Percentiles rank a stretch among this genome's conserved stretches.
These are phyloP conservation scores for Diversispora eburnea DNA, from an alignment of 192 early-diverging fungal genomes.

Conservation along the genomic window DNA sequence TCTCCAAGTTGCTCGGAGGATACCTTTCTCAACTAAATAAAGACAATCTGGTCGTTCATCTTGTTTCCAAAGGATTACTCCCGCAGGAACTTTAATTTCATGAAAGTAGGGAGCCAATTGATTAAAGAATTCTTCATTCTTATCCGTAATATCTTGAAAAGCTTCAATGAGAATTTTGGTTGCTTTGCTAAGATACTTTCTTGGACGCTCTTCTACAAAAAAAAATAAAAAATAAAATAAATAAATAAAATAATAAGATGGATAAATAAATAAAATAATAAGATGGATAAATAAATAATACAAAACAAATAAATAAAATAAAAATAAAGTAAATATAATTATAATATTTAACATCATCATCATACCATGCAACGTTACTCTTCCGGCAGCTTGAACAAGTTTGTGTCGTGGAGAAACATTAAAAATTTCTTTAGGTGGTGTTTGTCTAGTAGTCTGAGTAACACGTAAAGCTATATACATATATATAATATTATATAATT, in stretches of 20 bases:
- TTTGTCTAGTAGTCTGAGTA: background rate
- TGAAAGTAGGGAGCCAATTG: constrained; percentile 64
- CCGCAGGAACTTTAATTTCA: constrained; percentile 48
- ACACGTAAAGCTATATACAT: background rate
- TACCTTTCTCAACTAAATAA: constrained; percentile 75
- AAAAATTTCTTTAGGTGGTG: constrained; percentile 21
- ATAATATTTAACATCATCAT: background rate
- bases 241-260: background rate
- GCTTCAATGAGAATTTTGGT: constrained; percentile 57
- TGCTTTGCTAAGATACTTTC: constrained; percentile 47
- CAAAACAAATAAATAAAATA: background rate
- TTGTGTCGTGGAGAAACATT: constrained; percentile 7
- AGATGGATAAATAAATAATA: no score
- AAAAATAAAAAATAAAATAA: background rate
- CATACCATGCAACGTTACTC: constrained; percentile 8
- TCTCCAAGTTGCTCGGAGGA: constrained; percentile 45
- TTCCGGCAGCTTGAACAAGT: constrained; percentile 12
- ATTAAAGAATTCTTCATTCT: constrained; percentile 51
- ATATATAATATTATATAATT: background rate
- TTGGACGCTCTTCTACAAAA: background rate
- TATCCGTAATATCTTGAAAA: constrained; percentile 58
- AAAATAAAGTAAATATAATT: background rate
- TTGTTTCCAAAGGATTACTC: constrained; percentile 63
- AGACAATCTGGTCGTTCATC: constrained; percentile 58
- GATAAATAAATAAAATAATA: background rate